Evolutionary conservation across 805 yeast genomes (phyloP).

Genomic region (Metschnikowia hibisci): DNA sequence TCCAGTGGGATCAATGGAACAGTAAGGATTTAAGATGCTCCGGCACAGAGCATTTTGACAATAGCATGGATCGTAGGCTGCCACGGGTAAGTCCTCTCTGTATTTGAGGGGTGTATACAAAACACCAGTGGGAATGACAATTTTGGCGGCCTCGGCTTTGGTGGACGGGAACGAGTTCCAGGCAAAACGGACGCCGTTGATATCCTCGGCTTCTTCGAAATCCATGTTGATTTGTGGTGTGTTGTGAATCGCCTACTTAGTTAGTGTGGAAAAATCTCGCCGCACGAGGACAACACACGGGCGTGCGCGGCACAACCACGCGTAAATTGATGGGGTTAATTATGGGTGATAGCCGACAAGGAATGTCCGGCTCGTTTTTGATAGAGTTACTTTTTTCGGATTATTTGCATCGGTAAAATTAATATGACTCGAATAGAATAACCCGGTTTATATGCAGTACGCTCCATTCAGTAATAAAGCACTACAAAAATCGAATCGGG

Average conservation of each 20-base stretch:
- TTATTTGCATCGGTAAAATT: too few relatives aligned
- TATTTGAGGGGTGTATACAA: constrained; percentile 90
- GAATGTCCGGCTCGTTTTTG: too few relatives aligned
- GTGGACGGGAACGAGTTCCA: constrained; percentile 83
- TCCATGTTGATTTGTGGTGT: constrained; percentile 22
- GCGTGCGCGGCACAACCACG: constrained; percentile 15
- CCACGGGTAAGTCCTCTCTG: constrained; percentile 70
- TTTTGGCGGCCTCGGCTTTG: constrained; percentile 81
- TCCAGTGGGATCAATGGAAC: constrained; percentile 71
- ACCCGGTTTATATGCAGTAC: too few relatives aligned
- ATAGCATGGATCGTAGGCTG: constrained; percentile 79
- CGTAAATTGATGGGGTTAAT: not conserved
- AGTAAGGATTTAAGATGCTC: constrained; percentile 82
- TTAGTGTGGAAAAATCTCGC: constrained; percentile 13
- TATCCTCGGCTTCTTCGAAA: constrained; percentile 43
- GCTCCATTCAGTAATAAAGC: too few relatives aligned
- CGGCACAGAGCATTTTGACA: constrained; percentile 79
- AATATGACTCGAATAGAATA: too few relatives aligned
- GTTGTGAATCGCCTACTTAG: too few relatives aligned
- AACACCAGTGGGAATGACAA: constrained; percentile 92
- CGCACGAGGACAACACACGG: constrained; percentile 21
- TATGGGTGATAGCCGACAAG: not conserved
- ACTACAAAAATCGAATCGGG: too few relatives aligned
- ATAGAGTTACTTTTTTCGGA: too few relatives aligned
- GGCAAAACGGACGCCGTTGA: constrained; percentile 43